phyloP scores from a whole-genome alignment of 108 stramenopile genomes.

The Skeletonema menzelii region DNA sequence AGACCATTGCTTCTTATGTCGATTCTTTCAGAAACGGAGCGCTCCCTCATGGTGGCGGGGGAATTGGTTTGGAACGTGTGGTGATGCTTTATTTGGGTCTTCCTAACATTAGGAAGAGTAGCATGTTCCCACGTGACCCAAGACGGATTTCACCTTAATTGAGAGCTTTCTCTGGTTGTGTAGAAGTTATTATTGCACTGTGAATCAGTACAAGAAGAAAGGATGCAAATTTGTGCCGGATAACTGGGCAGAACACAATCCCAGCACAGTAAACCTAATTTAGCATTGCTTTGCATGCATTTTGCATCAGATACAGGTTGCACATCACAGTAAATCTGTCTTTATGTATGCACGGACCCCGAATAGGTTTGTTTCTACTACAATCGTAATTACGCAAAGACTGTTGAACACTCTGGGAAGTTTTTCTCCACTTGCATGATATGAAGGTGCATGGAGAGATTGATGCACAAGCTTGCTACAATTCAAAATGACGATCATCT shows the following conservation, averaged over 20 bases:
- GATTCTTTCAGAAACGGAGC: conserved; percentile 98
- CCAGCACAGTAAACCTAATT: not conserved
- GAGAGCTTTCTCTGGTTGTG: not conserved
- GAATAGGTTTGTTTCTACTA: too few species aligned
- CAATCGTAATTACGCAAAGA: too few species aligned
- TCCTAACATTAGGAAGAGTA: conserved; percentile 96
- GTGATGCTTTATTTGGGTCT: conserved; percentile 98
- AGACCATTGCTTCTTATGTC: conserved; percentile 88
- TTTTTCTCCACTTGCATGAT: too few species aligned
- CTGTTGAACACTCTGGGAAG: too few species aligned
- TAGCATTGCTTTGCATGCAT: not conserved
- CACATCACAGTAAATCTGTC: too few species aligned
- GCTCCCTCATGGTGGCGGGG: conserved; percentile 96
- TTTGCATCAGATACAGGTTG: not conserved
- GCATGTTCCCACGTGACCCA: conserved; percentile 99
- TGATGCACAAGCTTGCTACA: not conserved
- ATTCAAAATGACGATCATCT: not conserved
- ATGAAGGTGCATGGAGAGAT: not conserved
- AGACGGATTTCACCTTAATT: conserved; percentile 92
- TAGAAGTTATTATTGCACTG: not conserved
- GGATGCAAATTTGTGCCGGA: not conserved
- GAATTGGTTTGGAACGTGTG: conserved; percentile 98
- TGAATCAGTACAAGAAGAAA: not conserved
- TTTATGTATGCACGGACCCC: too few species aligned
- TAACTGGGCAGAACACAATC: not conserved